Evolutionary conservation across 306 rosid species (phyloP), one percentile per base, ranked within the genome.

Genomic region (Canavalia gladiata): DNA sequence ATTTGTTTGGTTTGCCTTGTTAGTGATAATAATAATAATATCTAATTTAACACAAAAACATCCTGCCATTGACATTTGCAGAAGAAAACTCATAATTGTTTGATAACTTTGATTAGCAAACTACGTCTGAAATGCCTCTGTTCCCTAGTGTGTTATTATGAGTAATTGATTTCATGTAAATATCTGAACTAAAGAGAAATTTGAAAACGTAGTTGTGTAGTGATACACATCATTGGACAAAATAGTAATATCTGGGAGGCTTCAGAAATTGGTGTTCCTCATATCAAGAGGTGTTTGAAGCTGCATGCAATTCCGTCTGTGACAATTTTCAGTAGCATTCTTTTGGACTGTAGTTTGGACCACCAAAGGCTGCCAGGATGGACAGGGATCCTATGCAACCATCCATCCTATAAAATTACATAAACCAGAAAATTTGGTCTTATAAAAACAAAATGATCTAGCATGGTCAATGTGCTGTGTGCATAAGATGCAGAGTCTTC

Each of bases 181-280:
- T 3, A 50, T 33, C 28, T 52, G 77, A 72, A 72, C 34, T 18
- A 73, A 42, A 73, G 65, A 25, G 39, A 52, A 45, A 41, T 52
- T 18, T 72, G 39, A n/a, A 37, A 51, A 50, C 6, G 34, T 4
- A 52, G 35, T 35, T 4, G 64, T 7, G 4, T 54, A 8, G 45
- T 33, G 46, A 33, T 3, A 70, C 60, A 33, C 75, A 31, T 70
- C 46, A 31, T 33, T 6, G 2, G 33, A 50, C 46, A 52, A 50
- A 7, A 18, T 46, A 70, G 52, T 34, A 10, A 34, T 34, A 33
- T 10, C 67, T 34, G 4, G 68, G 68, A 62, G 43, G 28, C 52
- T 49, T 49, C 34, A 34, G 25, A 33, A 33, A 34, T 1, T 30
- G 7, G 42, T 4, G 1, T 30, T 57, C 64, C 9, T 57, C 29